Percentiles rank a stretch among this genome's conserved stretches.
Conservation (phyloP, 768 basidiomycete species). For the Lactarius vividus region DNA sequence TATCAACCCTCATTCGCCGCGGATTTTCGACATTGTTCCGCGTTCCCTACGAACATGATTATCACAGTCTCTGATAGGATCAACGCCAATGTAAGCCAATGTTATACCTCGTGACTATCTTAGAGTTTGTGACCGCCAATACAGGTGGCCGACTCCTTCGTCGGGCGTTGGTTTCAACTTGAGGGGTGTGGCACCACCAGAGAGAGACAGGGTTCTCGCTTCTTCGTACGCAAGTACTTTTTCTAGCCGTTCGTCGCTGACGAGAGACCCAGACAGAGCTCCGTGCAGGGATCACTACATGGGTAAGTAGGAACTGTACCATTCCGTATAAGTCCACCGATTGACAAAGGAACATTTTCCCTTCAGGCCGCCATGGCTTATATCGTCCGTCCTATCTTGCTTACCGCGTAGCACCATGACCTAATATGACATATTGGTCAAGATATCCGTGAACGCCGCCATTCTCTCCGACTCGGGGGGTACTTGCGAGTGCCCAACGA, state of each 20-base stretch:
- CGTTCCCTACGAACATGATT: background rate
- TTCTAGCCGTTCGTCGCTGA: background rate
- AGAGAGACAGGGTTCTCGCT: slow-evolving; percentile 37
- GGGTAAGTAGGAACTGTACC: slow-evolving; percentile 48
- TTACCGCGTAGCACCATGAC: background rate
- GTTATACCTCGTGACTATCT: background rate
- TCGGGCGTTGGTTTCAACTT: slow-evolving; percentile 36
- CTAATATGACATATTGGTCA: background rate
- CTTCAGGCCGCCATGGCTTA: slow-evolving; percentile 80
- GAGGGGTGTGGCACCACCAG: slow-evolving; percentile 35
- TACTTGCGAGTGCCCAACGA: slow-evolving; percentile 69
- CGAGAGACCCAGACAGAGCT: slow-evolving; percentile 58
- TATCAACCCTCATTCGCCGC: background rate
- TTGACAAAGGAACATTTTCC: background rate
- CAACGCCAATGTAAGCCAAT: slow-evolving; percentile 19
- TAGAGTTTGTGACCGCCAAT: too few relatives aligned
- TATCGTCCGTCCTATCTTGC: slow-evolving; percentile 45
- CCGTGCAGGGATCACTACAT: slow-evolving; percentile 77
- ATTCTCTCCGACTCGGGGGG: slow-evolving; percentile 77
- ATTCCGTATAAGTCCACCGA: slow-evolving; percentile 8
- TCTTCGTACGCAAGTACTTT: slow-evolving; percentile 31
- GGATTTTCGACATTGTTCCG: background rate
- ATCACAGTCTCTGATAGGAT: slow-evolving; percentile 15
- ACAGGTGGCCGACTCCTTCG: slow-evolving; percentile 35
- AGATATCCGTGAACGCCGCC: slow-evolving; percentile 85